Percentiles rank a stretch among this genome's conserved stretches.
These are phyloP conservation scores for Nigrospora osmanthi DNA, from an alignment of 2,329 filamentous ascomycete genomes.

Conservation along the genomic window DNA sequence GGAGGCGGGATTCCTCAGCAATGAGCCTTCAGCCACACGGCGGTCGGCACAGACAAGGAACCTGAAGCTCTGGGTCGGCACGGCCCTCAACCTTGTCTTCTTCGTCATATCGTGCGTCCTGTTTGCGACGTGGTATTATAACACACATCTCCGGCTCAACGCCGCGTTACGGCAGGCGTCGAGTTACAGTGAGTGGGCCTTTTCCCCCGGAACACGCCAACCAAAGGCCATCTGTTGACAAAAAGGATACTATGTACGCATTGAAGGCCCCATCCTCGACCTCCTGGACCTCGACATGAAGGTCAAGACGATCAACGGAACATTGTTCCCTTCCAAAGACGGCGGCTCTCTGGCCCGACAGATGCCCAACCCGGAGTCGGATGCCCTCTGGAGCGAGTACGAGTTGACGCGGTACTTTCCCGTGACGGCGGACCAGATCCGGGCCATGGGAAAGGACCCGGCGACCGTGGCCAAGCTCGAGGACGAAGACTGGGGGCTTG, in stretches of 20 bases:
- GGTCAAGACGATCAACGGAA: conserved; percentile 4
- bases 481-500: conserved; percentile 21
- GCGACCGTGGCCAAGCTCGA: conserved; percentile 15
- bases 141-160: neutral
- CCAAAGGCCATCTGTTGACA: too few relatives aligned
- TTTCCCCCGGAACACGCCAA: too few relatives aligned
- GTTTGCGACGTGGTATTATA: conserved; percentile 1
- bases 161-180: neutral
- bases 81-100: neutral
- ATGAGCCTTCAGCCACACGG: neutral
- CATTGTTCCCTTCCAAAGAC: conserved; percentile 2
- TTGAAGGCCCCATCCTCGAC: conserved; percentile 3
- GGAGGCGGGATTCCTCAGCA: neutral
- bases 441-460: conserved; percentile 22
- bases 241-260: too few relatives aligned
- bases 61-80: neutral
- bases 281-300: conserved; percentile 1
- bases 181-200: neutral
- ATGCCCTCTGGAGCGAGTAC: conserved; percentile 4
- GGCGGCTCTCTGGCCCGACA: conserved; percentile 4
- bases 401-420: conserved; percentile 4
- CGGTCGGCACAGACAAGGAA: neutral
- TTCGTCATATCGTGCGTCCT: neutral
- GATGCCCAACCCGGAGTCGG: conserved; percentile 3
- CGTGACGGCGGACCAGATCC: conserved; percentile 10